A percentile compares a stretch with the other conserved stretches of the same genome.
phyloP scores from a whole-genome alignment of 495 filamentous ascomycete species.

The Podospora anserina region DNA sequence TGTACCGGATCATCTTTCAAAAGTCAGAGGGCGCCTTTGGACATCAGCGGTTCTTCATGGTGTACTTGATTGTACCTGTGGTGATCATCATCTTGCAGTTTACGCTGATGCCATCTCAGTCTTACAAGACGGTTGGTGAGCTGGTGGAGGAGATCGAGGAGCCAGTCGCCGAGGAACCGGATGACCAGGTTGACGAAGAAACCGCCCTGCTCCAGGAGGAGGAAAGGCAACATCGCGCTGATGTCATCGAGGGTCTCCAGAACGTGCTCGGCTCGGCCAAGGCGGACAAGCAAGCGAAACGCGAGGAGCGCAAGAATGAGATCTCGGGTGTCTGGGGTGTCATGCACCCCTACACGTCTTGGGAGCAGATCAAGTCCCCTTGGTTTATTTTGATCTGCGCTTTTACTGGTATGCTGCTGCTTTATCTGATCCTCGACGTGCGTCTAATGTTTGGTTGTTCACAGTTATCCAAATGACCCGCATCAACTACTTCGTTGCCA shows the following conservation, averaged over 20 bases:
- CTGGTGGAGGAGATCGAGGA: conserved; percentile 69
- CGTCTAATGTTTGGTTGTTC: not conserved
- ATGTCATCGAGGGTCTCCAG: conserved; percentile 69
- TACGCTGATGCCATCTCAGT: conserved; percentile 70
- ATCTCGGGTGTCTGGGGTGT: conserved; percentile 82
- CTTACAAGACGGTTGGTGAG: conserved; percentile 87
- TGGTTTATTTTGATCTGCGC: conserved; percentile 87
- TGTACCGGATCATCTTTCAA: conserved; percentile 77
- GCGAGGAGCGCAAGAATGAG: conserved; percentile 58
- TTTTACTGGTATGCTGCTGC: conserved; percentile 57
- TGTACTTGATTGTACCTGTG: conserved; percentile 70
- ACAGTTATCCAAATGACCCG: conserved; percentile 81
- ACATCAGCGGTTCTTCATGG: conserved; percentile 68
- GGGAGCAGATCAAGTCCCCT: conserved; percentile 70
- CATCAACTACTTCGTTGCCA: conserved; percentile 97
- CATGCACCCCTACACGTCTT: conserved; percentile 71
- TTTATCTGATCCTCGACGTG: not conserved
- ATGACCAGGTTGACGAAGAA: conserved; percentile 61
- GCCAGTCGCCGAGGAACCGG: conserved; percentile 24
- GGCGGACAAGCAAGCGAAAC: conserved; percentile 51
- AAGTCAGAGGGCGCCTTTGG: conserved; percentile 58
- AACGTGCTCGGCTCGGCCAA: conserved; percentile 63
- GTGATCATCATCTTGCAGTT: conserved; percentile 69
- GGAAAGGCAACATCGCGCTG: conserved; percentile 61
- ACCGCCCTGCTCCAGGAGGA: conserved; percentile 60